These are phyloP conservation scores for Pseudocercospora musae DNA, from an alignment of 2,329 filamentous ascomycete genomes.

Conservation along the genomic window DNA sequence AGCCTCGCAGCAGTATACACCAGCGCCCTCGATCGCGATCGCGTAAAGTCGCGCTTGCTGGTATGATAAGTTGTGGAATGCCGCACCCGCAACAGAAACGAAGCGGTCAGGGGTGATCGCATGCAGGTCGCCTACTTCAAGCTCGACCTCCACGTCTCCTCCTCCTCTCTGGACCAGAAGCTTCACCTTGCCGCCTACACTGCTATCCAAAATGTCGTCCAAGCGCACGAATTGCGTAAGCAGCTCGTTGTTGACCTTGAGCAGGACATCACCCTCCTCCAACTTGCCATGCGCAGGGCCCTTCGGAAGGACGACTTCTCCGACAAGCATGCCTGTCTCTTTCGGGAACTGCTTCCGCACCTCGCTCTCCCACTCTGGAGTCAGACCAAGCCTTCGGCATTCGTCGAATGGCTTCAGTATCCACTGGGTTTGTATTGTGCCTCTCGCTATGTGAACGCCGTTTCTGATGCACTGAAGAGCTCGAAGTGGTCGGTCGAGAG, in stretches of 20 bases:
- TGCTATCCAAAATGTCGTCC: slow-evolving; percentile 87
- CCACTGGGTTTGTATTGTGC: slow-evolving; percentile 98
- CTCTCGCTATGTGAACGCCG: slow-evolving; percentile 72
- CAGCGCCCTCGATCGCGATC: slow-evolving; percentile 71
- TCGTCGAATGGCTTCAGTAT: slow-evolving; percentile 97
- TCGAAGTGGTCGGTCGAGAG: slow-evolving; percentile 82
- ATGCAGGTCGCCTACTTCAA: slow-evolving; percentile 85
- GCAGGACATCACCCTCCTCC: slow-evolving; percentile 87
- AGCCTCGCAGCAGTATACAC: slow-evolving; percentile 92
- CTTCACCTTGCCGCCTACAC: slow-evolving; percentile 72
- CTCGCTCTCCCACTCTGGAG: slow-evolving; percentile 78
- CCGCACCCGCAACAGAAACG: slow-evolving; percentile 86
- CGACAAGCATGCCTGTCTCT: slow-evolving; percentile 95
- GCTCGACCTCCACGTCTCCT: slow-evolving; percentile 77
- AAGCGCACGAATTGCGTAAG: slow-evolving; percentile 89
- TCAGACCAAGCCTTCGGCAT: slow-evolving; percentile 83
- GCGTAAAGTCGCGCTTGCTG: slow-evolving; percentile 96
- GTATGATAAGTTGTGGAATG: slow-evolving; percentile 95
- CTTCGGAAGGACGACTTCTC: slow-evolving; percentile 88
- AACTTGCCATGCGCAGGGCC: slow-evolving; percentile 84
- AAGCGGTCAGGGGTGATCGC: slow-evolving; percentile 94
- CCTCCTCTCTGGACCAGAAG: slow-evolving; percentile 86
- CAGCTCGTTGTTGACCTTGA: slow-evolving; percentile 90
- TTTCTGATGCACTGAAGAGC: slow-evolving; percentile 82
- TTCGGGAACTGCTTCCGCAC: slow-evolving; percentile 81